Conservation (phyloP, 2,329 filamentous ascomycete species). For the Diplodia intermedia region DNA sequence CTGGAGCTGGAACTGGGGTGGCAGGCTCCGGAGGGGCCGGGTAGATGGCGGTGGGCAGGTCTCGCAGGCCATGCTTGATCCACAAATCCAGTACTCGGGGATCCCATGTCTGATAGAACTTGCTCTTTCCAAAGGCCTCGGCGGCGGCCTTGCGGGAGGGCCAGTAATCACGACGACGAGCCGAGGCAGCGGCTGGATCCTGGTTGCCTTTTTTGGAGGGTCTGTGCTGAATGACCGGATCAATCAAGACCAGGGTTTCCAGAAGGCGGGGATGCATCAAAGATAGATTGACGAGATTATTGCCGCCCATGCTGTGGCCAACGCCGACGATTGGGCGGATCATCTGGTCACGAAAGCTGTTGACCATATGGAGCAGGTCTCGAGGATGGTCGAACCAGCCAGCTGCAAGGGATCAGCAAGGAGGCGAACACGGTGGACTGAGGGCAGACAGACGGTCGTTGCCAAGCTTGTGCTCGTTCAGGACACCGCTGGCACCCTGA, state of each 20-base stretch:
- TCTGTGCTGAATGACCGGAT: slow-evolving; percentile 73
- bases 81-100: slow-evolving; percentile 76
- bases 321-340: slow-evolving; percentile 82
- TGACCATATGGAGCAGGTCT: slow-evolving; percentile 85
- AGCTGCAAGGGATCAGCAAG: slow-evolving; percentile 57
- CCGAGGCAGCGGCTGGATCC: slow-evolving; percentile 66
- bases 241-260: slow-evolving; percentile 76
- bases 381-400: slow-evolving; percentile 86
- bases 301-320: slow-evolving; percentile 88
- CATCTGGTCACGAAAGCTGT: slow-evolving; percentile 79
- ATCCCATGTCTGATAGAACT: slow-evolving; percentile 86
- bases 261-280: slow-evolving; percentile 83
- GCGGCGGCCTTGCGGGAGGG: slow-evolving; percentile 74
- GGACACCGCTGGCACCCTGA: slow-evolving; percentile 77
- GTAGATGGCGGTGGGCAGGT: slow-evolving; percentile 69
- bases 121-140: slow-evolving; percentile 68
- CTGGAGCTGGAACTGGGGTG: neutral
- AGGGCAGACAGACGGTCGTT: slow-evolving; percentile 74
- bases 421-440: neutral
- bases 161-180: slow-evolving; percentile 80
- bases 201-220: slow-evolving; percentile 52
- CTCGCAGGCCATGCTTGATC: slow-evolving; percentile 76
- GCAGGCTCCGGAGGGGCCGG: slow-evolving; percentile 38
- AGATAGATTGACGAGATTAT: slow-evolving; percentile 73
- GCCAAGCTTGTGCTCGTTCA: slow-evolving; percentile 79